These are phyloP conservation scores for Oryza coarctata DNA, from an alignment of 176 grass and related monocot genomes.

Conservation along the genomic window DNA sequence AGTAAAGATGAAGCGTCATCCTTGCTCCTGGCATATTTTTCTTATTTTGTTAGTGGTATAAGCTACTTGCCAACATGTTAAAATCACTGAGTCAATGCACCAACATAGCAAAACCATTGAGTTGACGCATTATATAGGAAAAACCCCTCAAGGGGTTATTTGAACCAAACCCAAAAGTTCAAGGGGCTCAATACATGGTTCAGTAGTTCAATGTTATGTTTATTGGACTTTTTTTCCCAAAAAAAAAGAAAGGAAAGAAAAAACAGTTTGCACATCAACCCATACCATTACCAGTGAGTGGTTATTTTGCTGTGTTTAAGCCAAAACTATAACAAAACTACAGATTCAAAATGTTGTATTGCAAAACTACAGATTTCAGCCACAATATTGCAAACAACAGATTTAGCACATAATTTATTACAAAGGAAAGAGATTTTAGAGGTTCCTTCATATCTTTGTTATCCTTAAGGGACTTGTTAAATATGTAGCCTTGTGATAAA, in stretches of 20 bases:
- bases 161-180: background rate
- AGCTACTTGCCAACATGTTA: background rate
- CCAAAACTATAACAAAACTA: background rate
- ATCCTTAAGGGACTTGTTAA: too few relatives aligned
- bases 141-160: background rate
- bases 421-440: too few relatives aligned
- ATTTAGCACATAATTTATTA: too few relatives aligned
- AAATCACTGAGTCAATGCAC: background rate
- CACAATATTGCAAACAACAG: too few relatives aligned
- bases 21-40: background rate
- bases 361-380: too few relatives aligned
- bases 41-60: background rate
- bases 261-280: slow-evolving; percentile 1
- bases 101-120: background rate
- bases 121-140: background rate
- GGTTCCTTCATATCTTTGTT: too few relatives aligned
- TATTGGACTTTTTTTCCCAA: background rate
- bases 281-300: background rate
- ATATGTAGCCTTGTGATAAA: too few relatives aligned
- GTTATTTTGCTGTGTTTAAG: slow-evolving; percentile 11
- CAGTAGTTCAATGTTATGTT: background rate
- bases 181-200: background rate
- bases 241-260: background rate
- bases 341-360: background rate
- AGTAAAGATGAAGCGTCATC: background rate